Evolutionary conservation across 768 basidiomycete species (phyloP).

Genomic region (Auriscalpium microsporum): DNA sequence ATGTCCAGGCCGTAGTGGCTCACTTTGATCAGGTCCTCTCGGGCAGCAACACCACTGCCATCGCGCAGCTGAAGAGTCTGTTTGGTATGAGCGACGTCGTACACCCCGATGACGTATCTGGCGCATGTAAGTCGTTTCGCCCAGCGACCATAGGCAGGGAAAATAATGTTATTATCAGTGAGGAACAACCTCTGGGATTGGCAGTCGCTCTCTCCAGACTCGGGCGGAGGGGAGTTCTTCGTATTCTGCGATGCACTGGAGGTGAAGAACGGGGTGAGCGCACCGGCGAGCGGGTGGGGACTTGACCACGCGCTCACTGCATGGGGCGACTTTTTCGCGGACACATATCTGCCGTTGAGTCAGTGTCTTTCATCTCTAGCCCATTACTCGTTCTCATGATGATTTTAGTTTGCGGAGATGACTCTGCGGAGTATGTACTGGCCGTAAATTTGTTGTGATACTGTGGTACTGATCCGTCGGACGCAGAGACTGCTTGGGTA

Average conservation of each 20-base stretch:
- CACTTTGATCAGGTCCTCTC: conserved; percentile 53
- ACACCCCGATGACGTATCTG: conserved; percentile 61
- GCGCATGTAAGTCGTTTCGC: conserved; percentile 32
- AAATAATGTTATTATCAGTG: conserved; percentile 15
- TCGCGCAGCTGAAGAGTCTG: conserved; percentile 43
- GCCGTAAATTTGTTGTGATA: too few relatives aligned
- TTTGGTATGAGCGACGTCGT: conserved; percentile 51
- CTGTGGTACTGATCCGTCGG: background rate
- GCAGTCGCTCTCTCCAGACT: conserved; percentile 50
- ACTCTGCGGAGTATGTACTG: conserved; percentile 18
- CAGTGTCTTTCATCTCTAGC: conserved; percentile 18
- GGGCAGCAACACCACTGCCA: conserved; percentile 34
- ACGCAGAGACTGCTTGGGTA: conserved; percentile 30
- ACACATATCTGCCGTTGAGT: conserved; percentile 36
- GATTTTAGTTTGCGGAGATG: conserved; percentile 41
- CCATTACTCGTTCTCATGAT: background rate
- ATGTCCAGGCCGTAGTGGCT: conserved; percentile 54
- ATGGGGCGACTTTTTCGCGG: conserved; percentile 54
- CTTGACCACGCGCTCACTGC: conserved; percentile 49
- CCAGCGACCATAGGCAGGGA: background rate
- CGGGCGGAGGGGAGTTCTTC: conserved; percentile 44
- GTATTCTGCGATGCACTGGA: conserved; percentile 62
- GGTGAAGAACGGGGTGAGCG: conserved; percentile 45
- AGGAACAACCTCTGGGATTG: conserved; percentile 55
- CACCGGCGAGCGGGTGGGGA: conserved; percentile 50